Conservation (phyloP, 2,329 filamentous ascomycete species). For the Zasmidium citrigriseum region DNA sequence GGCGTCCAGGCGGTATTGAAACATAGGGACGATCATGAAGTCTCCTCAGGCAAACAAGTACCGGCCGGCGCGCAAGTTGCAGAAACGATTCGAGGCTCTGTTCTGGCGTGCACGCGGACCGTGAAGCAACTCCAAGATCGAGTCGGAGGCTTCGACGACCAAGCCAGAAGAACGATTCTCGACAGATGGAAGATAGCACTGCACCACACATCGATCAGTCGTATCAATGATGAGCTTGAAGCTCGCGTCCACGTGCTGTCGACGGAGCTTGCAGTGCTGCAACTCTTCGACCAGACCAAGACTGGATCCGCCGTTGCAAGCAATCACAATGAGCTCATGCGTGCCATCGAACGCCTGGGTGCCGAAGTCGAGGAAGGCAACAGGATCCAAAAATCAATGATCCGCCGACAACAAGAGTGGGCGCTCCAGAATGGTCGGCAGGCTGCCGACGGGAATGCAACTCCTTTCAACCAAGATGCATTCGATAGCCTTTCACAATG, state of each 20-base stretch:
- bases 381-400: constrained; percentile 1
- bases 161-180: constrained; percentile 4
- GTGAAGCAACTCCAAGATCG: neutral
- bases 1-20: constrained; percentile 17
- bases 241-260: constrained; percentile 22
- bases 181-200: constrained; percentile 17
- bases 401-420: constrained; percentile 2
- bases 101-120: neutral
- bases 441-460: neutral
- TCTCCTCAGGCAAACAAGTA: constrained; percentile 3
- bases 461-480: constrained; percentile 8
- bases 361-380: constrained; percentile 14
- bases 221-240: constrained; percentile 24
- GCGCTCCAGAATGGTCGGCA: neutral
- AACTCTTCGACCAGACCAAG: constrained; percentile 22
- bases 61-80: constrained; percentile 6
- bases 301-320: constrained; percentile 9
- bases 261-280: constrained; percentile 20
- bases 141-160: neutral
- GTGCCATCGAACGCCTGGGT: constrained; percentile 8
- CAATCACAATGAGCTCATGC: constrained; percentile 16
- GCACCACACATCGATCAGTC: constrained; percentile 15
- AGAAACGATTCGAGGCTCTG: neutral
- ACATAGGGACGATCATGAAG: constrained; percentile 7
- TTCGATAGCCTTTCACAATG: constrained; percentile 15